Base-by-base conservation (phyloP, 495 filamentous ascomycete species). In the Penicillium cataractarum region DNA sequence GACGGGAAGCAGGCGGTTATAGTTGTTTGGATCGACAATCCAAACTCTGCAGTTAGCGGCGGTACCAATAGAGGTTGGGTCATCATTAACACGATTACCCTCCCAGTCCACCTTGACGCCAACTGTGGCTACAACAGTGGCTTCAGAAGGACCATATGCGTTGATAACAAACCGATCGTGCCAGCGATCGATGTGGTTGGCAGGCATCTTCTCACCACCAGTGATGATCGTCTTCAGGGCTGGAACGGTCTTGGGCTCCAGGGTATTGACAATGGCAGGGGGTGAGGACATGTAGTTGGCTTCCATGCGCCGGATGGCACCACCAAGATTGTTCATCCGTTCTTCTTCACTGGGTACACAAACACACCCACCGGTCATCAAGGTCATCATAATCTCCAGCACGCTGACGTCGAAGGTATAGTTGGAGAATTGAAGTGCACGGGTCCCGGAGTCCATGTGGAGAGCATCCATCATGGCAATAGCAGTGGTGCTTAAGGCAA, bases 321-420 rank as follows among this genome's bases (percentile, higher is more conserved):
- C 62, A 61, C 79, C 42, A 61, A 83, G n/a, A 80, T 76, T 61
- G 78, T 80, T 69, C 76, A 78, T 49, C 54, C 86, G 67, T 78
- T 84, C 80, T 13, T 80, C 79, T 42, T 89, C 82, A 0, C 83
- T 86, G 3, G 89, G 88, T 4, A 89, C 80, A 67, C 88, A 91
- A 9, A 90, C 77, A 60, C 86, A 89, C 4, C 84, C 87, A 31
- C 88, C 88, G 4, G 74, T 72, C 26, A 86, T 85, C 2, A 93
- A 73, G 0, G 87, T 87, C 6, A 86, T 85, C 55, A 90, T 83
- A 4, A 89, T 85, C 58, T 92, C 89, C 4, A 84, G 69, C 21
- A 91, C 77, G 46, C 86, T 85, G 31, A 86, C 82, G 61, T 93
- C 90, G 40, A 90, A 89, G 2, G 86, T 86, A 66, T 86, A 90